Base-by-base conservation (phyloP, 192 early-diverging fungal species). In the Coemansia sp. region DNA sequence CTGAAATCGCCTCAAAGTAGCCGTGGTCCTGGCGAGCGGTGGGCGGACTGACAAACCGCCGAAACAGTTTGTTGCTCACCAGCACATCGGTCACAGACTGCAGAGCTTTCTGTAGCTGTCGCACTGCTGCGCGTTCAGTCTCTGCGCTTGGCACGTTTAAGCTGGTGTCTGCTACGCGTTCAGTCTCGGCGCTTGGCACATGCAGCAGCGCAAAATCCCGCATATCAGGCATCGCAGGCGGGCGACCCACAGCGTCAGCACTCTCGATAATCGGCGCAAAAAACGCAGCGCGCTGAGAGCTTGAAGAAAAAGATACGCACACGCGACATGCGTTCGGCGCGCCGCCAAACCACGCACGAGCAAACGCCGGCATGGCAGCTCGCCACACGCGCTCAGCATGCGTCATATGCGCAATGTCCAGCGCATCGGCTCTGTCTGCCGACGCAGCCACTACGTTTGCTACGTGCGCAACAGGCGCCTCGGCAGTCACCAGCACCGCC, bases 401-500 rank as follows among this genome's bases (percentile, higher is more conserved):
- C 32, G 62, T 41, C 53, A 55, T 17, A 12, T 23, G 17, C 19
- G 25, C 53, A 32, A 25, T 32, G 29, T 55, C 53, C 7, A 24
- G 14, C 5, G 17, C 17, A 14, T 27, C 38, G 15, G 14, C 23
- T 29, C 9, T 8, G 47, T 61, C 60, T 17, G 24, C 24, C 15
- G 60, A 2, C 6, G 29, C 53, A 8, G 10, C 35, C 10, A 52
- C 62, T 2, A 55, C 53, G 25, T 11, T 55, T 4, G 62, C 62
- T 0, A 51, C 62, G 1, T 75, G 71, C 62, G 75, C 25, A 57
- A 45, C 50, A 8, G 63, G 38, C 65, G 62, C 53, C 59, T 89
- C 85, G 49, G 82, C 79, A 0, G 88, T 84, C 2, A 81, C 84
- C 17, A 90, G 53, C 4, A 89, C 57, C 38, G 85, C 65, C 2